These are phyloP conservation scores for Eucalyptus tenuipes DNA, from an alignment of 345 rosid species.

Conservation along the genomic window DNA sequence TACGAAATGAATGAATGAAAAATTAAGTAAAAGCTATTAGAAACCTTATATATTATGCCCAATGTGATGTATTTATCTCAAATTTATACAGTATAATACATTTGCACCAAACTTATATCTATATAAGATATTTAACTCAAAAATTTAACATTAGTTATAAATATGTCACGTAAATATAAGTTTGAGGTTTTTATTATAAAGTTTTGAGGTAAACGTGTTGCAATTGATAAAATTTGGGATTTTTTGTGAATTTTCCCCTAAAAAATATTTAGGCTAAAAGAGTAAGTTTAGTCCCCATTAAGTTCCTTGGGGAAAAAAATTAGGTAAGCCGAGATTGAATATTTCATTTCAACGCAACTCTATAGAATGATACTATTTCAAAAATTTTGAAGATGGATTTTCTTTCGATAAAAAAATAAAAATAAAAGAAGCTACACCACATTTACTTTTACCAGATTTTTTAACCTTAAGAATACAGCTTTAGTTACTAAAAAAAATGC, in stretches of 20 bases:
- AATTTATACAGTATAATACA: no score
- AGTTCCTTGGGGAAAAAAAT: not conserved
- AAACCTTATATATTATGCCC: rapidly evolving
- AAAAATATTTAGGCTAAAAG: not conserved
- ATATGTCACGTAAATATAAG: no score
- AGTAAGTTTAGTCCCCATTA: not conserved
- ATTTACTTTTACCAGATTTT: not conserved
- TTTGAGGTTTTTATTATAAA: no score
- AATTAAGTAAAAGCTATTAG: rapidly evolving
- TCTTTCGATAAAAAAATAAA: not conserved
- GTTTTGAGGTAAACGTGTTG: rapidly evolving
- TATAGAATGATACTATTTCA: not conserved
- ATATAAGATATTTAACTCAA: rapidly evolving
- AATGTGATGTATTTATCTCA: no score
- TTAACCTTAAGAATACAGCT: not conserved
- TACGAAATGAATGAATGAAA: not conserved
- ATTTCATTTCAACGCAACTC: not conserved
- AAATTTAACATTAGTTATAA: no score
- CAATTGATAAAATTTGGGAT: no score
- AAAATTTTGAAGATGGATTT: not conserved
- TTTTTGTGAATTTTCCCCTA: no score
- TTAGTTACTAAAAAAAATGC: not conserved
- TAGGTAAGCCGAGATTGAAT: not conserved
- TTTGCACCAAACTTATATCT: no score
- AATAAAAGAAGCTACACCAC: not conserved